phyloP scores from a whole-genome alignment of 306 rosid genomes.

The Citrullus amarus region DNA sequence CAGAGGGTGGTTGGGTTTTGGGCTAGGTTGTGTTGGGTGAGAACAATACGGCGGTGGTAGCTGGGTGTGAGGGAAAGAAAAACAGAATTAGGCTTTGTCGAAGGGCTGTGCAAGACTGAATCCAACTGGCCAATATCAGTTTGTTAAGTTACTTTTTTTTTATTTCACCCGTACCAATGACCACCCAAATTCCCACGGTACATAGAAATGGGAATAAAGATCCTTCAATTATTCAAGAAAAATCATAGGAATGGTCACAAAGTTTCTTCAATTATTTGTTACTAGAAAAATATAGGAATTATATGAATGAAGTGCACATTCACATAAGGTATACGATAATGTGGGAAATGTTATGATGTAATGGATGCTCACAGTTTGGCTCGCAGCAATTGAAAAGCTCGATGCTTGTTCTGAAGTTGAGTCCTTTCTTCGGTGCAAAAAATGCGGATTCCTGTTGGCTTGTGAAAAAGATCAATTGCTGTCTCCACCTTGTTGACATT shows the following conservation, averaged over 20 bases:
- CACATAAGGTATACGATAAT: neutral
- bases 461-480: constrained; percentile 88
- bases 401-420: constrained; percentile 71
- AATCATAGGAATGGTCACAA: neutral
- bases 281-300: neutral
- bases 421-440: constrained; percentile 98
- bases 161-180: neutral
- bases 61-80: neutral
- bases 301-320: neutral
- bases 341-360: neutral
- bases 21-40: neutral
- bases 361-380: constrained; percentile 75
- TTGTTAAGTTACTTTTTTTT: neutral
- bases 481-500: constrained; percentile 99
- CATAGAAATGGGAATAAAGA: neutral
- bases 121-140: neutral
- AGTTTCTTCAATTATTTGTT: neutral
- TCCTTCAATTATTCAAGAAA: neutral
- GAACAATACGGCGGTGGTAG: neutral
- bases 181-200: neutral
- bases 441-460: constrained; percentile 95
- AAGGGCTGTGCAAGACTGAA: neutral
- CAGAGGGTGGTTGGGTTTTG: neutral
- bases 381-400: constrained; percentile 87
- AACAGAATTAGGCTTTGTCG: neutral